phyloP scores from a whole-genome alignment of 1,284 basidiomycete species.

The Golubevia pallescens region DNA sequence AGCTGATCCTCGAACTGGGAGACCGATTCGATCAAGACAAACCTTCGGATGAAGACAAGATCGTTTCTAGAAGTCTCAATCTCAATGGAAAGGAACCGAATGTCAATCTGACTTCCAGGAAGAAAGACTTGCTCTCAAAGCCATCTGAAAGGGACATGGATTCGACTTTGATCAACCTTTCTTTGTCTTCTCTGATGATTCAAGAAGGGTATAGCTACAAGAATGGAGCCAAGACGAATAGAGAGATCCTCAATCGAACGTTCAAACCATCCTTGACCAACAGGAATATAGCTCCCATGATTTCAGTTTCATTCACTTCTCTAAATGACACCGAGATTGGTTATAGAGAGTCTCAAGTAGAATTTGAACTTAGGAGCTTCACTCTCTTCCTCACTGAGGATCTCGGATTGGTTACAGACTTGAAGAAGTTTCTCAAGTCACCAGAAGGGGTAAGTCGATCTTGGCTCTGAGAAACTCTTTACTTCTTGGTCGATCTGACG shows the following conservation, averaged over 20 bases:
- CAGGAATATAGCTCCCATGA: slow-evolving; percentile 62
- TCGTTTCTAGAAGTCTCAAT: not conserved
- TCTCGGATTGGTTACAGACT: slow-evolving; percentile 72
- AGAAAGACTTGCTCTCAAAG: not conserved
- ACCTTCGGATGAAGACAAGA: not conserved
- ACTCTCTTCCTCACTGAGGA: slow-evolving; percentile 74
- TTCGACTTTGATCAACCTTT: not conserved
- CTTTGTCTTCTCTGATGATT: not conserved
- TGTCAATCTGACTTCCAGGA: not conserved
- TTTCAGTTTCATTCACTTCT: slow-evolving; percentile 76
- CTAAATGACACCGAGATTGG: slow-evolving; percentile 72
- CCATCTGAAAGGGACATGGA: too few species aligned
- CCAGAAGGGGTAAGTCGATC: slow-evolving; percentile 77
- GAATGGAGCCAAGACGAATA: not conserved
- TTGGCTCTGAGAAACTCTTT: not conserved
- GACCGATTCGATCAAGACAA: not conserved
- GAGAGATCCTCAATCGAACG: not conserved
- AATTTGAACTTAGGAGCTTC: slow-evolving; percentile 73
- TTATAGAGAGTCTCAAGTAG: slow-evolving; percentile 85
- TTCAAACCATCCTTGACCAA: not conserved
- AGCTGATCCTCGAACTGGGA: not conserved
- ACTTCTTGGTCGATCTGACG: too few species aligned
- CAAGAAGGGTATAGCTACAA: not conserved
- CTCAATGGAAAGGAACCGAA: not conserved
- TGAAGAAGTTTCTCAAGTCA: slow-evolving; percentile 76